phyloP scores from a whole-genome alignment of 1,284 basidiomycete species.

The Ceratobasidium sp. region DNA sequence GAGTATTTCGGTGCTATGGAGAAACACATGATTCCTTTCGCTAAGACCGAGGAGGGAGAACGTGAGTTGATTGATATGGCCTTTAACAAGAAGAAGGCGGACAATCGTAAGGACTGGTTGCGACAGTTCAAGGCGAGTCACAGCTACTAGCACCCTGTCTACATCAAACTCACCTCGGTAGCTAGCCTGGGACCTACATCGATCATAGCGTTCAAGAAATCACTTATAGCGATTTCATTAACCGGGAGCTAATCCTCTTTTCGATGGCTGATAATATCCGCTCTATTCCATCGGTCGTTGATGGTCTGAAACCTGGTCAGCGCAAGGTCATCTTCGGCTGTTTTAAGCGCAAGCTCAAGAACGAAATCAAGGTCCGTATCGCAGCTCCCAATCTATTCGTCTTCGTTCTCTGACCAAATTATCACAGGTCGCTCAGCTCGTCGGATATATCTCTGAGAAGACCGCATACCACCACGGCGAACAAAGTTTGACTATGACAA shows the following conservation, averaged over 20 bases:
- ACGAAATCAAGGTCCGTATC: conserved; percentile 80
- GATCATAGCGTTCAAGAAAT: conserved; percentile 90
- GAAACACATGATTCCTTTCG: conserved; percentile 94
- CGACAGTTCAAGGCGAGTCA: conserved; percentile 80
- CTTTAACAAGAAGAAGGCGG: conserved; percentile 99
- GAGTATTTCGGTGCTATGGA: conserved; percentile 93
- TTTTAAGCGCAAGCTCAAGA: conserved; percentile 93
- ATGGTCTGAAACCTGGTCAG: conserved; percentile 99
- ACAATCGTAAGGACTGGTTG: conserved; percentile 98
- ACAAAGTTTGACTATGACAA: conserved; percentile 82
- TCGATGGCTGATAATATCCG: conserved; percentile 99
- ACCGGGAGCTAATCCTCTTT: conserved; percentile 97
- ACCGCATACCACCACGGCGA: conserved; percentile 99
- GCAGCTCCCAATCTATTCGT: not conserved
- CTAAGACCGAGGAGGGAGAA: conserved; percentile 81
- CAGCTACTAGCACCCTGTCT: conserved; percentile 17
- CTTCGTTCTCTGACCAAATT: conserved; percentile 16
- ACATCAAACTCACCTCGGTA: not conserved
- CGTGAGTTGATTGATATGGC: conserved; percentile 93
- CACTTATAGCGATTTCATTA: conserved; percentile 93
- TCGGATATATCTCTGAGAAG: conserved; percentile 93
- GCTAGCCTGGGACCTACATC: conserved; percentile 89
- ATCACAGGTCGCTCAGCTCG: conserved; percentile 85
- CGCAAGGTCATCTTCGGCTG: conserved; percentile 95
- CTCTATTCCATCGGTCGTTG: conserved; percentile 91